These are phyloP conservation scores for Saraca asoca DNA, from an alignment of 331 rosid species.

Conservation along the genomic window DNA sequence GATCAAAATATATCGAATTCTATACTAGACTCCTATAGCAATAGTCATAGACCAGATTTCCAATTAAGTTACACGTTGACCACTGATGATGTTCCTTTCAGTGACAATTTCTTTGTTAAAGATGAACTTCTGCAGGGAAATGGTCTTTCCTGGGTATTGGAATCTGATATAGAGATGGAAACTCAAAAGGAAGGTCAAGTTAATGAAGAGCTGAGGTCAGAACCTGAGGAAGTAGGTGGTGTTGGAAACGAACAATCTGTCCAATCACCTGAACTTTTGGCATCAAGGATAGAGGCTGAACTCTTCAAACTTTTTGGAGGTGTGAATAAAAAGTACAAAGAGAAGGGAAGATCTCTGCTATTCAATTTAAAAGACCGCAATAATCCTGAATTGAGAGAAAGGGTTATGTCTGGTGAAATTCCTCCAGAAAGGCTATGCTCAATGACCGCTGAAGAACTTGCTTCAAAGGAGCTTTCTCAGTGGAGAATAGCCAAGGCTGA, in stretches of 20 bases:
- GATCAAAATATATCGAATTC: slow-evolving; percentile 40
- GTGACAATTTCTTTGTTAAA: slow-evolving; percentile 73
- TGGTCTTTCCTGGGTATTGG: slow-evolving; percentile 95
- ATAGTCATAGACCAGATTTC: slow-evolving; percentile 61
- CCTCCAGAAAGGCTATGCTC: slow-evolving; percentile 78
- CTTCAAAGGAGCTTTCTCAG: slow-evolving; percentile 94
- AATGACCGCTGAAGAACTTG: slow-evolving; percentile 98
- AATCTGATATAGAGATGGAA: slow-evolving; percentile 54
- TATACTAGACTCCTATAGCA: slow-evolving; percentile 35
- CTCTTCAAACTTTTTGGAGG: slow-evolving; percentile 92
- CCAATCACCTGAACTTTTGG: slow-evolving; percentile 62
- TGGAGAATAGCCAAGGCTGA: slow-evolving; percentile 99
- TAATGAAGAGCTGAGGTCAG: slow-evolving; percentile 43
- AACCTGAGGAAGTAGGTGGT: slow-evolving; percentile 42
- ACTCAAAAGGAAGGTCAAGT: slow-evolving; percentile 47
- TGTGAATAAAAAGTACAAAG: slow-evolving; percentile 98
- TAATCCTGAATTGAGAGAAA: slow-evolving; percentile 91
- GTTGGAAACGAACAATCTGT: slow-evolving; percentile 36
- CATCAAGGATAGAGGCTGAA: slow-evolving; percentile 74
- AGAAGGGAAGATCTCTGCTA: slow-evolving; percentile 94
- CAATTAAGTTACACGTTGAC: slow-evolving; percentile 60
- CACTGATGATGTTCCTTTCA: slow-evolving; percentile 73
- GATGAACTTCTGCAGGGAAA: slow-evolving; percentile 95
- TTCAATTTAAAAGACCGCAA: slow-evolving; percentile 94
- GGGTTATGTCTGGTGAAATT: slow-evolving; percentile 88